Conservation (phyloP, 2,329 filamentous ascomycete genomes). For the Fusarium luffae region DNA sequence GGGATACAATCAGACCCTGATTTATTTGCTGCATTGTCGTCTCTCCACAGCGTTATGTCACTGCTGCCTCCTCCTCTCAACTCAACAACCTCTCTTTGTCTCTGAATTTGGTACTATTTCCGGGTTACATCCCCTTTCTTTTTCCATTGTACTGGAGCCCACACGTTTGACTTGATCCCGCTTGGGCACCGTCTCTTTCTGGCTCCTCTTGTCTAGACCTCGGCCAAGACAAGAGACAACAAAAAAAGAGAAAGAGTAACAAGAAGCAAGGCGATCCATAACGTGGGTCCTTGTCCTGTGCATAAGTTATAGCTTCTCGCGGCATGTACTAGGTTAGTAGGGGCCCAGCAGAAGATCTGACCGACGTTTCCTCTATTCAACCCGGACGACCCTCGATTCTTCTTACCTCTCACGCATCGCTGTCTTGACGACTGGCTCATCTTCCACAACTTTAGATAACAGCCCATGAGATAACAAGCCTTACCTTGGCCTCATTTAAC, state of each 20-base stretch:
- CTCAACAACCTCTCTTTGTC: constrained; percentile 23
- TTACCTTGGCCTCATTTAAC: constrained; percentile 44
- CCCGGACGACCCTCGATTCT: constrained; percentile 32
- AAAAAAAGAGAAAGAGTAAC: constrained; percentile 12
- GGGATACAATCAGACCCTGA: constrained; percentile 44
- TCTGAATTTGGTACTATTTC: constrained; percentile 35
- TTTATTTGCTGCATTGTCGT: constrained; percentile 36
- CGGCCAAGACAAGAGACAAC: constrained; percentile 23
- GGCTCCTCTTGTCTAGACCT: constrained; percentile 38
- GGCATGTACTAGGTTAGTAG: constrained; percentile 34
- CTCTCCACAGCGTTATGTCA: constrained; percentile 41
- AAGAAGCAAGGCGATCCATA: constrained; percentile 46
- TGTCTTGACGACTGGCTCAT: constrained; percentile 23
- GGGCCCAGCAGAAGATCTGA: constrained; percentile 32
- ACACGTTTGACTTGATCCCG: constrained; percentile 33
- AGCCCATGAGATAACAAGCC: constrained; percentile 37
- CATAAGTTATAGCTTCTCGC: constrained; percentile 40
- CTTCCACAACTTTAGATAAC: constrained; percentile 26
- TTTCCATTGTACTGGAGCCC: constrained; percentile 38
- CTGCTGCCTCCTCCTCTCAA: constrained; percentile 40
- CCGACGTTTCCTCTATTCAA: constrained; percentile 46
- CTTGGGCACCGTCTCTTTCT: constrained; percentile 14
- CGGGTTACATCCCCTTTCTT: constrained; percentile 43
- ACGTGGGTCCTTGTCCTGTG: constrained; percentile 46
- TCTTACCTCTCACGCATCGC: constrained; percentile 34